Percentiles rank a stretch among this genome's conserved stretches.
Conservation (phyloP, 768 basidiomycete species). For the Calocybe cyanea region DNA sequence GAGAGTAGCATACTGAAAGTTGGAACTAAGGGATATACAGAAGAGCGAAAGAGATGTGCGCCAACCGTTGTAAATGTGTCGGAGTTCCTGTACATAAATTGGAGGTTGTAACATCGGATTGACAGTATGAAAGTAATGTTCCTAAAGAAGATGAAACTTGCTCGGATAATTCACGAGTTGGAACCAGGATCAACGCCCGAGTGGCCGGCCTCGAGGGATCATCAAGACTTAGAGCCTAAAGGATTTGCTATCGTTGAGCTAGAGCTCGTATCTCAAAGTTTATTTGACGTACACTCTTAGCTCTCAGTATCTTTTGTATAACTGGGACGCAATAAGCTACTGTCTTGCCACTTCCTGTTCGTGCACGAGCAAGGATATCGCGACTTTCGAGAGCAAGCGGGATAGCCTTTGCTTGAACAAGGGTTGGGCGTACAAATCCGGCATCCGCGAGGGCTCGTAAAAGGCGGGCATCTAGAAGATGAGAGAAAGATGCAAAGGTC, state of each 20-base stretch:
- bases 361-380: conserved; percentile 90
- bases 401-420: conserved; percentile 89
- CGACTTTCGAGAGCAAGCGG: conserved; percentile 85
- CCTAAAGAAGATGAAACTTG: conserved; percentile 77
- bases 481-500: conserved; percentile 60
- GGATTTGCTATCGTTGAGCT: conserved; percentile 2
- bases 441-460: conserved; percentile 87
- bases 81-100: conserved; percentile 77
- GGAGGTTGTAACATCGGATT: conserved; percentile 61
- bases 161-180: conserved; percentile 89
- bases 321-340: conserved; percentile 93
- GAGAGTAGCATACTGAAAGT: conserved; percentile 27
- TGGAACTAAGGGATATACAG: neutral
- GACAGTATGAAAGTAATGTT: conserved; percentile 71
- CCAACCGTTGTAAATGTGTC: conserved; percentile 59
- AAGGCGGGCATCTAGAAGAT: conserved; percentile 80
- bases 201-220: conserved; percentile 52
- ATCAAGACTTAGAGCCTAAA: conserved; percentile 33
- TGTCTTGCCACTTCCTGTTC: conserved; percentile 97
- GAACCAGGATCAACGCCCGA: conserved; percentile 77
- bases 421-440: conserved; percentile 87
- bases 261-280: neutral
- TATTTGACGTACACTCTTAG: conserved; percentile 65
- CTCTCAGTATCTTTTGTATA: conserved; percentile 79
- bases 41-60: neutral